These are phyloP conservation scores for Turritis glabra DNA, from an alignment of 345 rosid species.

Conservation along the genomic window DNA sequence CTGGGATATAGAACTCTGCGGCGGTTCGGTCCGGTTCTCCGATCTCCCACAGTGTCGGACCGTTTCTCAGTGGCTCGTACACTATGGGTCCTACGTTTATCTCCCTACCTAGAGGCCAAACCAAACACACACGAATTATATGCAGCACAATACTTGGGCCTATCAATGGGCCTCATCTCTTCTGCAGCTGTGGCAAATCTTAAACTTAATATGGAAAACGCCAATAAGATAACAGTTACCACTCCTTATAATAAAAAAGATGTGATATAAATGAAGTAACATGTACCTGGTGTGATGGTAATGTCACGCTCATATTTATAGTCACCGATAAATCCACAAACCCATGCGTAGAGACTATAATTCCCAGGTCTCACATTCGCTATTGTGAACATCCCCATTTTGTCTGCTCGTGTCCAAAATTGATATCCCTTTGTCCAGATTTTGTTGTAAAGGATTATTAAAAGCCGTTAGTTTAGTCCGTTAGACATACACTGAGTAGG, in stretches of 20 bases:
- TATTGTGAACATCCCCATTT: slow-evolving; percentile 55
- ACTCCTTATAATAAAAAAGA: background rate
- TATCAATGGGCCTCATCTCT: background rate
- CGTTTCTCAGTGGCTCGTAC: slow-evolving; percentile 69
- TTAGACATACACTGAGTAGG: background rate
- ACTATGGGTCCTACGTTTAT: slow-evolving; percentile 49
- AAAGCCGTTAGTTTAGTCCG: background rate
- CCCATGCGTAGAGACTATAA: slow-evolving; percentile 73
- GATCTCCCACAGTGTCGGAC: slow-evolving; percentile 87
- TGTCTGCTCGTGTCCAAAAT: slow-evolving; percentile 68
- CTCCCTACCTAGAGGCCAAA: slow-evolving; percentile 41
- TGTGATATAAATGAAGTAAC: background rate
- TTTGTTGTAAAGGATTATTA: background rate
- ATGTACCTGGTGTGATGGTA: slow-evolving; percentile 54
- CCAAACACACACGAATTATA: slow-evolving; percentile 8
- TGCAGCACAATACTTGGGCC: background rate
- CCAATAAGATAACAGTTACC: background rate
- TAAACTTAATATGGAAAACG: background rate
- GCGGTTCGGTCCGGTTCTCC: slow-evolving; percentile 81
- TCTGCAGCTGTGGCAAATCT: background rate
- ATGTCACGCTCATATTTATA: slow-evolving; percentile 47
- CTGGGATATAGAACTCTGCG: slow-evolving; percentile 68
- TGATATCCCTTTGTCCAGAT: slow-evolving; percentile 69
- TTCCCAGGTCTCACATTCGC: slow-evolving; percentile 59
- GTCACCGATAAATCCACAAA: slow-evolving; percentile 71